Percentiles rank a stretch among this genome's conserved stretches.
Evolutionary conservation across 2,329 filamentous ascomycete species (phyloP).

Genomic region (Monilinia polystroma): DNA sequence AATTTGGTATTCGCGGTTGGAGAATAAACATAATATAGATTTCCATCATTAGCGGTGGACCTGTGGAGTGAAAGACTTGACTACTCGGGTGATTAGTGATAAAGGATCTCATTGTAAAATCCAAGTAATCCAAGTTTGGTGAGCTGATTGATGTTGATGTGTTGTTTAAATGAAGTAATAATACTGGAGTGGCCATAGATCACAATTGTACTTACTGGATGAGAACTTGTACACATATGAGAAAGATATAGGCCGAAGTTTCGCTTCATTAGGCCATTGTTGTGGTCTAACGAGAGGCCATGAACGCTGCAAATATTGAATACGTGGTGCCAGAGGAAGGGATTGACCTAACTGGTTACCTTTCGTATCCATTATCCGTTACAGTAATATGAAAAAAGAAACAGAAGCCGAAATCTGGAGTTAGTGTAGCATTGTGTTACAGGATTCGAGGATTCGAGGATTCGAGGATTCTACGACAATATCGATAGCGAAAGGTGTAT

Average conservation of each 20-base stretch:
- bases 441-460: conserved; percentile 1
- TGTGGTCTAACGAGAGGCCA: conserved; percentile 5
- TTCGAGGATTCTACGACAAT: not conserved
- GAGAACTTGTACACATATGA: conserved; percentile 19
- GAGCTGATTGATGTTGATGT: conserved; percentile 11
- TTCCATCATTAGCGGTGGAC: not conserved
- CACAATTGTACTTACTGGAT: conserved; percentile 9
- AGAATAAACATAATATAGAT: conserved; percentile 9
- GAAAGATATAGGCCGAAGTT: not conserved
- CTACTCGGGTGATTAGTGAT: not conserved
- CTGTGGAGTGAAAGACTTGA: not conserved
- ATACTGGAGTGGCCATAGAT: not conserved
- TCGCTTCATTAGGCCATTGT: conserved; percentile 9
- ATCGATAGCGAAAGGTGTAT: not conserved
- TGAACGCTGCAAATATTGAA: conserved; percentile 15
- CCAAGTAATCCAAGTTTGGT: not conserved
- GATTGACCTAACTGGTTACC: not conserved
- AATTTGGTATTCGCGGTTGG: conserved; percentile 5
- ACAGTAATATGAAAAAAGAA: not conserved
- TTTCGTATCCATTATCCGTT: not conserved
- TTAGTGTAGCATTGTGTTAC: not conserved
- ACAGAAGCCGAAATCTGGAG: not conserved
- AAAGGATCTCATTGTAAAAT: not conserved
- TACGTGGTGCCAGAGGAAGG: conserved; percentile 16
- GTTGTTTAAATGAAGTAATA: conserved; percentile 1